phyloP scores from a whole-genome alignment of 1,284 basidiomycete genomes.

The Neonothopanus nambi region DNA sequence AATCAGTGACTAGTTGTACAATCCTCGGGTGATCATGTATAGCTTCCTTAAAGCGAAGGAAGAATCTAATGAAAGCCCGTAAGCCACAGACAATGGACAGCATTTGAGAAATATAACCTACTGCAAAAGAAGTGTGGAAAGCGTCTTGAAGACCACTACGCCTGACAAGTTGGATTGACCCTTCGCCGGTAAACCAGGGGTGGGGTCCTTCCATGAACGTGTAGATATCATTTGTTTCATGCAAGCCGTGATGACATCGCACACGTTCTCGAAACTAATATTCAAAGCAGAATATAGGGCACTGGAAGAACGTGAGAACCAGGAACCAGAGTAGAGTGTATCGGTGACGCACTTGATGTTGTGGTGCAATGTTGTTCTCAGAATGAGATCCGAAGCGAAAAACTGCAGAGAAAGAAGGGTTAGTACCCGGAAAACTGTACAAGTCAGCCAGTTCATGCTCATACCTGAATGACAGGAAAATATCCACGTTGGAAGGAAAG shows the following conservation, averaged over 20 bases:
- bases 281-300: slow-evolving; percentile 54
- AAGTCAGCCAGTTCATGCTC: slow-evolving; percentile 17
- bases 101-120: slow-evolving; percentile 34
- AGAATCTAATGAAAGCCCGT: slow-evolving; percentile 40
- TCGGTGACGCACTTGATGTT: slow-evolving; percentile 51
- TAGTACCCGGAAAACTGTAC: slow-evolving; percentile 1
- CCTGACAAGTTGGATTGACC: slow-evolving; percentile 28
- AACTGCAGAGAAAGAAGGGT: slow-evolving; percentile 42
- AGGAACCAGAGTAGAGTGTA: slow-evolving; percentile 9
- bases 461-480: slow-evolving; percentile 57
- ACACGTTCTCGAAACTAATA: slow-evolving; percentile 49
- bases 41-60: slow-evolving; percentile 61
- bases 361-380: slow-evolving; percentile 58
- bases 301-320: slow-evolving; percentile 30
- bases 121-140: slow-evolving; percentile 55
- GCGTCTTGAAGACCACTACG: slow-evolving; percentile 45
- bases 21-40: slow-evolving; percentile 49
- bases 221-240: slow-evolving; percentile 42
- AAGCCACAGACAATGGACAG: not conserved
- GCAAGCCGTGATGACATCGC: slow-evolving; percentile 40
- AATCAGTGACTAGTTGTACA: slow-evolving; percentile 37
- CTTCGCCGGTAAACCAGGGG: not conserved
- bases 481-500: slow-evolving; percentile 66
- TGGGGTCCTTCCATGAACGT: slow-evolving; percentile 43
- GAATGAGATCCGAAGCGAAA: slow-evolving; percentile 60